These are phyloP conservation scores for Cynara cardunculus DNA, from an alignment of 129 eudicot species.

Conservation along the genomic window DNA sequence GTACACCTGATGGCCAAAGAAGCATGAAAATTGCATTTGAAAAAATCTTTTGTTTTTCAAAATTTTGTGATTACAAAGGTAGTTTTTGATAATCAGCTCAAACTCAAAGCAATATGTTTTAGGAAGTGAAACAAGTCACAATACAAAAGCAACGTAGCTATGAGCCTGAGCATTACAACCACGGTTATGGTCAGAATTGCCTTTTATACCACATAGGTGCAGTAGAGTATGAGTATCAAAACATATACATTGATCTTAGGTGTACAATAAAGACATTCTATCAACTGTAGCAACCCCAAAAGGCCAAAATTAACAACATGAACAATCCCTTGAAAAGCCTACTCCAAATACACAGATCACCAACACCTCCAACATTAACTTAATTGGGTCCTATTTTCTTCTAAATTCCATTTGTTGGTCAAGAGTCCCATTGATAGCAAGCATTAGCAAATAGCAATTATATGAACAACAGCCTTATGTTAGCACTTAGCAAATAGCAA, in stretches of 20 bases:
- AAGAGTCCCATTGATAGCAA: neutral
- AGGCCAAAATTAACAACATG: neutral
- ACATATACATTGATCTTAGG: no score
- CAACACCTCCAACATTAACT: slow-evolving; percentile 7
- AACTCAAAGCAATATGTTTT: neutral
- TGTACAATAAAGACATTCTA: neutral
- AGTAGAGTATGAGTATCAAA: neutral
- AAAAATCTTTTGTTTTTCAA: neutral
- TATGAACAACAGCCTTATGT: no score
- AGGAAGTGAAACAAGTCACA: neutral
- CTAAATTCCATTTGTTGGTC: neutral
- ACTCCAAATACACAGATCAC: slow-evolving; percentile 6
- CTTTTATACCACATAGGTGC: no score
- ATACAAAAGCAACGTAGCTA: no score
- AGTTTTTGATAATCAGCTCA: neutral
- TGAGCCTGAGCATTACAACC: no score
- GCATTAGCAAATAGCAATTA: no score
- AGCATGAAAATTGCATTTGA: neutral
- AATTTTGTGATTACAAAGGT: neutral
- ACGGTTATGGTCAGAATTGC: no score
- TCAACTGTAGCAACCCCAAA: neutral
- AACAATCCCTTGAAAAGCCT: neutral
- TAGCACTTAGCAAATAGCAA: no score
- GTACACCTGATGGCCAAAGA: neutral
- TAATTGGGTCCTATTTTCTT: neutral